A percentile compares a stretch with the other conserved stretches of the same genome.
phyloP scores from a whole-genome alignment of 345 rosid genomes.

The Bruguiera sexangula region DNA sequence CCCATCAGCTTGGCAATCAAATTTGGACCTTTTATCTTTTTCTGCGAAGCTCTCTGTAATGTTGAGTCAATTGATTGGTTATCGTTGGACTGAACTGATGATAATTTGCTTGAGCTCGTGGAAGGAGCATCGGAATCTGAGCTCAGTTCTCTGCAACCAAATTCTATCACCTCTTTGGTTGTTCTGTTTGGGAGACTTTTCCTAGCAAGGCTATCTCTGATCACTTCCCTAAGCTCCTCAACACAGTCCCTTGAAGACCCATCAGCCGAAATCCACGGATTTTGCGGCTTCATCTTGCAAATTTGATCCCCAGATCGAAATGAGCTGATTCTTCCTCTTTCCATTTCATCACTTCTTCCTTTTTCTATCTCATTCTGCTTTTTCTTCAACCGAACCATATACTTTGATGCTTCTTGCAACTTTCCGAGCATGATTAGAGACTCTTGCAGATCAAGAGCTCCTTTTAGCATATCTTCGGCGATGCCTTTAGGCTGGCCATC shows the following conservation, averaged over 20 bases:
- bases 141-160: conserved; percentile 30
- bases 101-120: conserved; percentile 63
- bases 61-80: conserved; percentile 37
- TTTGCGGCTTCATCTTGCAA: conserved; percentile 20
- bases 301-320: conserved; percentile 33
- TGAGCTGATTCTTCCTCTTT: conserved; percentile 34
- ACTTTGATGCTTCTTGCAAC: conserved; percentile 68
- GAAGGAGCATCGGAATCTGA: conserved; percentile 54
- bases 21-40: conserved; percentile 41
- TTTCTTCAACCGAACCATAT: conserved; percentile 45
- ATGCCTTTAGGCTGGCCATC: conserved; percentile 53
- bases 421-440: conserved; percentile 69
- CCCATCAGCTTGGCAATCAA: conserved; percentile 97
- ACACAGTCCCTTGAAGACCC: conserved; percentile 49
- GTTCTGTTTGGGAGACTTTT: conserved; percentile 44
- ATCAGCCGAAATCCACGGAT: conserved; percentile 38
- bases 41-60: conserved; percentile 30
- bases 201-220: conserved; percentile 54
- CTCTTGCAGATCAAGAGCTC: conserved; percentile 86
- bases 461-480: conserved; percentile 68
- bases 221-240: conserved; percentile 60
- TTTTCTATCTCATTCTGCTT: conserved; percentile 35
- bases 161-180: conserved; percentile 23
- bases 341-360: conserved; percentile 30
- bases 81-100: conserved; percentile 26